Evolutionary conservation across 2,329 filamentous ascomycete species (phyloP).

Genomic region (Aspergillus japonicus): DNA sequence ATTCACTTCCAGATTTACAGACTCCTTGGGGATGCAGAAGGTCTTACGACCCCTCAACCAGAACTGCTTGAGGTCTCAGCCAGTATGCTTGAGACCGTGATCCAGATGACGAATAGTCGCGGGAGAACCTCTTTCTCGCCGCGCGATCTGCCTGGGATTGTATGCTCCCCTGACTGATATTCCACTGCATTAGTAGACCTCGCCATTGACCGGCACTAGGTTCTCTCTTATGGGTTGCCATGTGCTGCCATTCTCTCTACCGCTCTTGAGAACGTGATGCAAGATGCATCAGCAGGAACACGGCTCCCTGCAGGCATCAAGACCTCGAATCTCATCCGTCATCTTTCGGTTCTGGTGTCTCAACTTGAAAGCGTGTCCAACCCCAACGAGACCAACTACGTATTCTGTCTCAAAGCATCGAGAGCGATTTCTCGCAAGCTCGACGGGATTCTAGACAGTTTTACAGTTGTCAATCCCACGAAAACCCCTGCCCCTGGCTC

Average conservation of each 20-base stretch:
- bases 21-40: not conserved
- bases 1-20: not conserved
- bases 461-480: not conserved
- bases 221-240: not conserved
- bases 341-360: not conserved
- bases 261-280: not conserved
- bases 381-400: not conserved
- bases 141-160: not conserved
- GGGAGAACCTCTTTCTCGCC: not conserved
- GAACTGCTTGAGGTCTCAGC: not conserved
- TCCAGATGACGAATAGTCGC: not conserved
- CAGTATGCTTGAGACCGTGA: not conserved
- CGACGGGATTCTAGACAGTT: not conserved
- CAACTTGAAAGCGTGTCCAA: not conserved
- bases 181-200: not conserved
- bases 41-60: not conserved
- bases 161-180: not conserved
- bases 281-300: not conserved
- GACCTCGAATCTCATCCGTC: not conserved
- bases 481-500: not conserved
- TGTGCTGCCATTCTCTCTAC: not conserved
- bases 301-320: not conserved
- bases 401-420: not conserved
- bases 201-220: not conserved
- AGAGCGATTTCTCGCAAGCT: not conserved